Conservation (phyloP, 2,329 filamentous ascomycete genomes). For the Fusarium mangiferae region DNA sequence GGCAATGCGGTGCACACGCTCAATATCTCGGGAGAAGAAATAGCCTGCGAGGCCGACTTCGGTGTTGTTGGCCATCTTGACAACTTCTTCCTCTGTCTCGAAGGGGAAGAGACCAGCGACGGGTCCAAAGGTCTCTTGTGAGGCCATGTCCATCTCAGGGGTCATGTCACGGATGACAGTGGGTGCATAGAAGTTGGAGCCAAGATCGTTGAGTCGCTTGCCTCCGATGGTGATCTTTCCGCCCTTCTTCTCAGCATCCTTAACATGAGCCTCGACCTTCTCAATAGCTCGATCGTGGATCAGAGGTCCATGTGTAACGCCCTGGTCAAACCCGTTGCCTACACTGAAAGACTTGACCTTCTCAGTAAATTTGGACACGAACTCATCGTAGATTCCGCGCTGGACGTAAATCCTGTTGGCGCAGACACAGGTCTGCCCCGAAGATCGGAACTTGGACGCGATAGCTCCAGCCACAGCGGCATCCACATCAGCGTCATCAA, state of each 20-base stretch:
- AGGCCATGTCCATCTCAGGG: constrained; percentile 82
- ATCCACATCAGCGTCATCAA: constrained; percentile 93
- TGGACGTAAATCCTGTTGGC: constrained; percentile 88
- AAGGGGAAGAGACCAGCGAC: constrained; percentile 92
- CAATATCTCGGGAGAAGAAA: constrained; percentile 80
- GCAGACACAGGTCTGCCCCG: constrained; percentile 95
- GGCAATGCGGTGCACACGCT: constrained; percentile 69
- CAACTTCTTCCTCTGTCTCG: constrained; percentile 87
- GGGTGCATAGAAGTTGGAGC: constrained; percentile 87
- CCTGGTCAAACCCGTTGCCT: constrained; percentile 76
- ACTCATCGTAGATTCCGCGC: constrained; percentile 79
- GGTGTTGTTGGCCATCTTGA: constrained; percentile 81
- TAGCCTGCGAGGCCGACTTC: constrained; percentile 94
- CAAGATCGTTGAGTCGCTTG: constrained; percentile 76
- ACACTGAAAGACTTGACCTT: constrained; percentile 81
- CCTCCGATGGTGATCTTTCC: constrained; percentile 81
- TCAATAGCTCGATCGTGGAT: constrained; percentile 85
- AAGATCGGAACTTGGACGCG: constrained; percentile 90
- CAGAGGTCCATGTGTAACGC: constrained; percentile 81
- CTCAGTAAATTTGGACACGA: constrained; percentile 73
- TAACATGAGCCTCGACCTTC: constrained; percentile 84
- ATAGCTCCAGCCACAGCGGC: constrained; percentile 85
- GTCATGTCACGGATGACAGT: constrained; percentile 92
- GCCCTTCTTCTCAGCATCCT: constrained; percentile 81
- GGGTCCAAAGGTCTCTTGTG: constrained; percentile 95